phyloP scores from a whole-genome alignment of 495 filamentous ascomycete genomes.

The Schizothecium vesticola region DNA sequence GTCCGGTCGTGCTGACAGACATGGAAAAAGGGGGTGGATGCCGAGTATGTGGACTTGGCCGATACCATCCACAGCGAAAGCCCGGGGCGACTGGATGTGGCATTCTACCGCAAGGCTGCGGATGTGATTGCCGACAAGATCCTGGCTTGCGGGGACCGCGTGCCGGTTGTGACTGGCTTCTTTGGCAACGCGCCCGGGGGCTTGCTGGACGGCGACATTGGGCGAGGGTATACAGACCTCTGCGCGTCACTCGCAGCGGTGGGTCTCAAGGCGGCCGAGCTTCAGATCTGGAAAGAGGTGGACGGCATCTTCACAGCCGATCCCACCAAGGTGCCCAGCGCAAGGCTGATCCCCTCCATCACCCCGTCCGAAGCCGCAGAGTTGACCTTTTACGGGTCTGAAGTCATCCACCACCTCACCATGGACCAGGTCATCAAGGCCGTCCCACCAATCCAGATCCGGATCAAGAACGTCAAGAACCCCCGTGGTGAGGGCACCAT shows the following conservation, averaged over 20 bases:
- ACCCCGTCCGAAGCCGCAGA: slow-evolving; percentile 86
- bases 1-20: background rate
- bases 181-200: slow-evolving; percentile 83
- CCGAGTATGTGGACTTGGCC: slow-evolving; percentile 81
- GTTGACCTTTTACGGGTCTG: slow-evolving; percentile 87
- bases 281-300: slow-evolving; percentile 92
- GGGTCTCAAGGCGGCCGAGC: slow-evolving; percentile 67
- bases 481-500: slow-evolving; percentile 81
- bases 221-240: slow-evolving; percentile 84
- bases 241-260: slow-evolving; percentile 81
- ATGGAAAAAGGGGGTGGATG: slow-evolving; percentile 55
- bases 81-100: slow-evolving; percentile 59
- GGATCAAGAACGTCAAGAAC: slow-evolving; percentile 98
- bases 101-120: slow-evolving; percentile 75
- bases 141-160: slow-evolving; percentile 57
- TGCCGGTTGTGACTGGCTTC: slow-evolving; percentile 79
- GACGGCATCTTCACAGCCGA: slow-evolving; percentile 89
- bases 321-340: slow-evolving; percentile 81
- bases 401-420: slow-evolving; percentile 96
- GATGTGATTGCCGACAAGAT: slow-evolving; percentile 61
- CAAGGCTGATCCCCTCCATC: slow-evolving; percentile 67
- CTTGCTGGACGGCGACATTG: slow-evolving; percentile 67
- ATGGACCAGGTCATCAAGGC: slow-evolving; percentile 98
- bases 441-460: slow-evolving; percentile 74
- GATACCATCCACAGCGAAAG: slow-evolving; percentile 64